Base-by-base conservation (phyloP, 257 asterid genomes). In the Linderniella brevidens region DNA sequence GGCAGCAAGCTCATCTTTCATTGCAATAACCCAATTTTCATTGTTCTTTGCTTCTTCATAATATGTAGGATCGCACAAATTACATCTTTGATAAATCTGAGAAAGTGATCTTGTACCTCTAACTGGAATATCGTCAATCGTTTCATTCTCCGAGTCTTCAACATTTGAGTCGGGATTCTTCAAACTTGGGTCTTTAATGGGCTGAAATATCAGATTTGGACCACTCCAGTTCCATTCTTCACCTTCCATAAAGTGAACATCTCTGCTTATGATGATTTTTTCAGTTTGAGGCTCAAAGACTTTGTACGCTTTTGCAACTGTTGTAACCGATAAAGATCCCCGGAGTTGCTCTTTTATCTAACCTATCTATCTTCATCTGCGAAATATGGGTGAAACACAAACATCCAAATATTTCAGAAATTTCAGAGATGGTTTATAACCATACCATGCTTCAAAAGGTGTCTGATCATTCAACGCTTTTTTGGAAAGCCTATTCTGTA, bases 21-120 rank as follows among this genome's bases (percentile, higher is more conserved):
- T 46, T 13, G 55, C 17, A 1, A 3, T 19, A 8, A 9, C 20
- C 52, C 40, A 58, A 6, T 46, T 58, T 18, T 6, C 29, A 41
- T 47, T 4, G 4, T 3, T 17, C 10, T 16, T 7, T 0, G 49
- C 57, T 53, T 64, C 50, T 10, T 40, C 17, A 41, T 13, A 32
- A n/a, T 13, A 0, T 17, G 45, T 18, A 17, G 50, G 60, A 14
- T 57, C 54, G 42, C 15, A 18, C 6, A 63, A 0, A 5, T 52
- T 57, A 14, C 55, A 44, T 40, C 53, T 57, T 41, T 38, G 37
- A 41, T 63, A 63, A 13, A 63, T 17, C 6, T 53, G n/a, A 35
- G 11, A 36, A 1, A 48, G 49, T 17, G 19, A 2, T 42, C 50
- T 47, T 3, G 42, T 25, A 6, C 55, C 49, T 25, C 43, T 48